Evolutionary conservation across 1,284 basidiomycete genomes (phyloP).

Genomic region (Cutaneotrichosporon curvatum): DNA sequence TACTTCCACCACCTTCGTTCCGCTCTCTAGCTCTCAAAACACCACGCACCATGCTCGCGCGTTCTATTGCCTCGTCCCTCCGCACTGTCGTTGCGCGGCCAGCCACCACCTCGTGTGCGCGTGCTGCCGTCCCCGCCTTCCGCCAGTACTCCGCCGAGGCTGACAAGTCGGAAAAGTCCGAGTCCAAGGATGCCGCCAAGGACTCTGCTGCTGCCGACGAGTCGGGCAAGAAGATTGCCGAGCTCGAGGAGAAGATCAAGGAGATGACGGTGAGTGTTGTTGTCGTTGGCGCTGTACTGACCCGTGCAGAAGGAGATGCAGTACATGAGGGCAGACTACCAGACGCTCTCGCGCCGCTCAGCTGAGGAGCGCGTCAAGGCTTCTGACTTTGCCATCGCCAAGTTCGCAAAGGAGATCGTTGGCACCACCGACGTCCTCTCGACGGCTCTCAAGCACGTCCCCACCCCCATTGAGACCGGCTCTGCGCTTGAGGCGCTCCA

Average conservation of each 20-base stretch:
- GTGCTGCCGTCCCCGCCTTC: constrained; percentile 4
- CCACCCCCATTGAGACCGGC: constrained; percentile 49
- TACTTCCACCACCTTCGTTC: not conserved
- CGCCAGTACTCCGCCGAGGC: constrained; percentile 13
- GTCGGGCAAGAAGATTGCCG: constrained; percentile 18
- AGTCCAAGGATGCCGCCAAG: constrained; percentile 4
- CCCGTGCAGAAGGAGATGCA: constrained; percentile 66
- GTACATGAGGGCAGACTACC: constrained; percentile 86
- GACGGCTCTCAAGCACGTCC: constrained; percentile 76
- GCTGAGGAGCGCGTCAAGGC: constrained; percentile 86
- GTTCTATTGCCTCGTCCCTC: constrained; percentile 13
- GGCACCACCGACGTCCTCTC: constrained; percentile 86
- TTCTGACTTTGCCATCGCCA: constrained; percentile 84
- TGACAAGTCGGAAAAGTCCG: constrained; percentile 3
- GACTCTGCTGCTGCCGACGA: constrained; percentile 8
- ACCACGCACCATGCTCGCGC: constrained; percentile 11
- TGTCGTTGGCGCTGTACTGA: no score
- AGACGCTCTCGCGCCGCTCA: constrained; percentile 87
- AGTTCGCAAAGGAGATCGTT: constrained; percentile 82
- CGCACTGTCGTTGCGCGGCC: constrained; percentile 16
- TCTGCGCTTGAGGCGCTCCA: constrained; percentile 63
- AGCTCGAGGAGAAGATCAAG: constrained; percentile 18
- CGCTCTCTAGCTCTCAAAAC: not conserved
- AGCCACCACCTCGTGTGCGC: constrained; percentile 1
- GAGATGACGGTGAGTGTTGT: constrained; percentile 12